Evolutionary conservation across 331 rosid species (phyloP).

Genomic region (Rosa hybrid): DNA sequence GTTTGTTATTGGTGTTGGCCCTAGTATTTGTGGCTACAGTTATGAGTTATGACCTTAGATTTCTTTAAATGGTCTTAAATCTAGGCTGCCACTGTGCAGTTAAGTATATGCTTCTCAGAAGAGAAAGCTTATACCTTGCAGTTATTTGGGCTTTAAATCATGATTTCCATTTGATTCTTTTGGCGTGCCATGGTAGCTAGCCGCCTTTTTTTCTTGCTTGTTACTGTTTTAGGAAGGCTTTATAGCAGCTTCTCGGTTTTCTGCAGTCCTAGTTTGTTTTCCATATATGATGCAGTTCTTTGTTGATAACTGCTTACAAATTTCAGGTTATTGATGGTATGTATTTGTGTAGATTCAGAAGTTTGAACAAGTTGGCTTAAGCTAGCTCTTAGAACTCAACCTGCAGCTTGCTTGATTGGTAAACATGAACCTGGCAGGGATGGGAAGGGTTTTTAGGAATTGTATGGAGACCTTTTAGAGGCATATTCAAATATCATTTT

Average conservation of each 20-base stretch:
- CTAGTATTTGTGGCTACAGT: too few relatives aligned
- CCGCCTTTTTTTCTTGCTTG: neutral
- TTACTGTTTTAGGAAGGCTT: neutral
- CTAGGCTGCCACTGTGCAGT: neutral
- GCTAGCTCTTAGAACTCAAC: slow-evolving; percentile 34
- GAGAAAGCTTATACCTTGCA: neutral
- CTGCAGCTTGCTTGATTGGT: slow-evolving; percentile 34
- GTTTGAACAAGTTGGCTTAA: slow-evolving; percentile 41
- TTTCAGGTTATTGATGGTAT: slow-evolving; percentile 21
- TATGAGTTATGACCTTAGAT: too few relatives aligned
- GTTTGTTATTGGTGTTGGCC: too few relatives aligned
- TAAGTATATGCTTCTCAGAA: neutral
- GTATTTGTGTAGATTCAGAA: slow-evolving; percentile 41
- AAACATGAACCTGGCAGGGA: slow-evolving; percentile 26
- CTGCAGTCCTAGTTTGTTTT: neutral
- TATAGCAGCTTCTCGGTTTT: neutral
- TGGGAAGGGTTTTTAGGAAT: slow-evolving; percentile 33
- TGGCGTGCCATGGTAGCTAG: neutral
- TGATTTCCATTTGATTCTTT: neutral
- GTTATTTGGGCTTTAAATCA: neutral
- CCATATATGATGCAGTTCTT: neutral
- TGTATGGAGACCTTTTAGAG: slow-evolving; percentile 18
- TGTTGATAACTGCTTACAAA: slow-evolving; percentile 18
- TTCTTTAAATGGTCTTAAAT: too few relatives aligned
- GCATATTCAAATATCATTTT: slow-evolving; percentile 4